Evolutionary conservation across 1,139 yeast genomes (phyloP), one percentile per base, ranked within the genome.

Genomic region (Pichia sp.): DNA sequence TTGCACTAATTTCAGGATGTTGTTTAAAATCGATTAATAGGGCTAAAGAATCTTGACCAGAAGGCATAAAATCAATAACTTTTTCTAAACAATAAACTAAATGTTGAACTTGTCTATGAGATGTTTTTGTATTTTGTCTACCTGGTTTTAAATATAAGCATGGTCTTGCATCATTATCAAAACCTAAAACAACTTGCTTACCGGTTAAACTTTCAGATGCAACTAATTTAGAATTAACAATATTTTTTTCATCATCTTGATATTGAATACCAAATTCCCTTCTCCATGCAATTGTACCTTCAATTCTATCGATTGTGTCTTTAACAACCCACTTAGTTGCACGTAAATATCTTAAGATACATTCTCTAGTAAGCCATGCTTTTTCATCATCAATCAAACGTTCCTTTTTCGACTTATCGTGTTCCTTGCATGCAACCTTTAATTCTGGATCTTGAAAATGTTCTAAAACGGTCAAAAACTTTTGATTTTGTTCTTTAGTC

Each of bases 21-120:
- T 77, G 81, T 62, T 88, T 86, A 63, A 89, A 91, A 63, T 91
- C 97, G 49, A 89, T 89, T 50, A 91, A 68, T 42, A 91, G 65
- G 1, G 96, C 96, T 40, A 89, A 68, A 26, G 91, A 83, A 57
- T 88, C 97, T 62, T 89, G 97, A 8, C 97, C 97, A 1, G 88
- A 76, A 3, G 96, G 96, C 96, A 89, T 89, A 61, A 78, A 81
- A 58, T 87, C 93, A 41, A 89, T 88, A 26, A 83, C 91, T 45
- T 89, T 72, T 60, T 91, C 98, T 50, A 91, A 70, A 87, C 83
- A 84, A 65, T 72, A 91, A 8, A 91, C 97, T 55, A 91, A 69
- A 60, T 87, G 95, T 61, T 91, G 94, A 9, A 91, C 95, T 59
- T 91, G 98, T 53, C 84, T 75, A 43, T 82, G 80, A 1, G 93